Base-by-base conservation (phyloP, 2,329 filamentous ascomycete genomes). In the Sporothrix protearum region DNA sequence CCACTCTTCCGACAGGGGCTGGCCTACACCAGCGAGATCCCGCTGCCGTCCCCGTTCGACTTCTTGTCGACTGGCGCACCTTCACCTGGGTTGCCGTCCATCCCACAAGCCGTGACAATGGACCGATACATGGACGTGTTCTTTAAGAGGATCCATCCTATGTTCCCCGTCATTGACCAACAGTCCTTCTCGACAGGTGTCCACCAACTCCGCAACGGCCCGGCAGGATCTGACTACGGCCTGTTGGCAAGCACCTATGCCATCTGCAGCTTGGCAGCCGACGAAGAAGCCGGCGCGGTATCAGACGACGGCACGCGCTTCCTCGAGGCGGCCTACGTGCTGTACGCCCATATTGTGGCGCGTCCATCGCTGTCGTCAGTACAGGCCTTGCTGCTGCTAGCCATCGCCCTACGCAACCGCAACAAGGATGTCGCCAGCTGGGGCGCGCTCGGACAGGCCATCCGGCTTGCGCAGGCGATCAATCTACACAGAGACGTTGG, bases 391-490 rank as follows among this genome's bases (percentile, higher is more conserved):
- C 59, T 73, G 39, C 45, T 73, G 30, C 66, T 73, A 14, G 55
- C 72, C 0, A 42, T 73, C 1, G 42, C 64, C 3, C 61, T 73
- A 16, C 70, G 70, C 22, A 73, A 69, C 59, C 69, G 72, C 36
- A 70, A 53, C 69, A 73, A 73, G 19, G 69, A 73, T n/a, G 69
- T 53, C n/a, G 72, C 69, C 49, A 61, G 57, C 39, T 73, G 72
- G 72, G 67, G 72, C 49, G 61, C 25, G 4, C 59, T 73, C 0
- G 70, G 69, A 2, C 72, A 73, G 30, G 69, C 72, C 36, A 51
- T 73, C 30, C 67, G 66, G 19, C 51, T 68, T 3, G 72, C 72
- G 8, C 72, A 73, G 66, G 42, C 72, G 2, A 59, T 73, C 2
- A 59, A 70, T 1, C 22, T 73, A 3, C 72, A 73, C 14, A 45